These are phyloP conservation scores for Fagopyrum tataricum DNA, from an alignment of 148 eudicot species.

Conservation along the genomic window DNA sequence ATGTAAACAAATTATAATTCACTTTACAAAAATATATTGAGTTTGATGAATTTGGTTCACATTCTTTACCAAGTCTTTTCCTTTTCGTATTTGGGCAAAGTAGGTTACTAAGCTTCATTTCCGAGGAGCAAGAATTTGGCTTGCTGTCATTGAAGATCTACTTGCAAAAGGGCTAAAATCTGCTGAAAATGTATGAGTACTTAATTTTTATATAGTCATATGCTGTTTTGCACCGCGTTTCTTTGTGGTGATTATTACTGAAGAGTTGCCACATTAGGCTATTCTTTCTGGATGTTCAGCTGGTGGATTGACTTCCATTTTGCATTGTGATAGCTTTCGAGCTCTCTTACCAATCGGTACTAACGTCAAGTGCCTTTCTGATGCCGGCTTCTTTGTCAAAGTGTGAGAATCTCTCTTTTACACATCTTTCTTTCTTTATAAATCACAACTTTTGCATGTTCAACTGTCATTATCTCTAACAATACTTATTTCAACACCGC, in stretches of 20 bases:
- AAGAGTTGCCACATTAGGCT: constrained; percentile 29
- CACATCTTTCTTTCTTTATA: neutral
- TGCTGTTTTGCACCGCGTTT: neutral
- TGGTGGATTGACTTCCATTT: constrained; percentile 78
- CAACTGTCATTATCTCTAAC: neutral
- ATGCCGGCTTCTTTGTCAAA: constrained; percentile 88
- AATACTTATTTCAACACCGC: neutral
- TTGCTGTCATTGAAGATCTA: constrained; percentile 16
- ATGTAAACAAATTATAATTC: constrained; percentile 36
- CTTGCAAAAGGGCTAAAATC: constrained; percentile 18
- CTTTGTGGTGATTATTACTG: neutral
- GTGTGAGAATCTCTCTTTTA: constrained; percentile 36
- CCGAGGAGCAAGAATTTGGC: constrained; percentile 21
- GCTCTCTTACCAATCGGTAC: constrained; percentile 54
- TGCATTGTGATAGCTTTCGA: constrained; percentile 78
- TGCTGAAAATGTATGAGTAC: constrained; percentile 18
- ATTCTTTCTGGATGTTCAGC: constrained; percentile 90
- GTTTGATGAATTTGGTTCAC: neutral
- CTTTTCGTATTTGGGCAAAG: neutral
- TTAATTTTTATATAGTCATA: no score
- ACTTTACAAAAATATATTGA: neutral
- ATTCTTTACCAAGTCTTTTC: neutral
- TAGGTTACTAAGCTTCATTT: constrained; percentile 67
- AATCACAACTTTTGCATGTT: neutral
- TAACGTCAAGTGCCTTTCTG: constrained; percentile 85